Conservation (phyloP, 768 basidiomycete genomes). For the Cyclocybe aegerita region DNA sequence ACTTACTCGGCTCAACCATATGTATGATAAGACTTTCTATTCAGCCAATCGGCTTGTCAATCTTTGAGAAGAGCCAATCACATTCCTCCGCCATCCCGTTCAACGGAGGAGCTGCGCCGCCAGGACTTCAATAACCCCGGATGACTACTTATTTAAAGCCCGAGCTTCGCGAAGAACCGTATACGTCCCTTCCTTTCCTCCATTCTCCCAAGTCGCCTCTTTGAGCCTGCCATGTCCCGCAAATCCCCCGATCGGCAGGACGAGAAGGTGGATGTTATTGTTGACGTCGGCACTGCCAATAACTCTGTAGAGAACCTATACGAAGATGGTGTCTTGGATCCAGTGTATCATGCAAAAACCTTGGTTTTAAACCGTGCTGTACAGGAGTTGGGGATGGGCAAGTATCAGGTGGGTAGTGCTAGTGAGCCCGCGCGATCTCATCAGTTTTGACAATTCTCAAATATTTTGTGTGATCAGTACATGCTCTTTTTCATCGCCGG, state of each 20-base stretch:
- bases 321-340: constrained; percentile 39
- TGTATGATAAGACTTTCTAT: not conserved
- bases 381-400: constrained; percentile 72
- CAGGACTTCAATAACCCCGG: not conserved
- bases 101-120: not conserved
- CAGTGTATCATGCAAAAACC: constrained; percentile 59
- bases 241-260: not conserved
- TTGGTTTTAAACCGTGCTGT: constrained; percentile 57
- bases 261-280: constrained; percentile 2
- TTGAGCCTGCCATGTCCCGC: not conserved
- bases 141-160: not conserved
- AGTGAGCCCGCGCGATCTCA: not conserved
- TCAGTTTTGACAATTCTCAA: not conserved
- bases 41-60: not conserved
- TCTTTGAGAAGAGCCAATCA: not conserved
- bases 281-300: not conserved
- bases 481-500: constrained; percentile 64
- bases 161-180: not conserved
- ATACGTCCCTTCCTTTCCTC: constrained; percentile 2
- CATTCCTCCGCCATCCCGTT: not conserved
- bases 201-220: not conserved
- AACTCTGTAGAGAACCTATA: constrained; percentile 16
- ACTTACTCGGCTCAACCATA: too few relatives aligned
- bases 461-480: constrained; percentile 39
- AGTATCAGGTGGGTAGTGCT: constrained; percentile 49